A percentile compares a stretch with the other conserved stretches of the same genome.
Conservation (phyloP, 164 flowering plant genomes). For the Umbilicus rupestris region DNA sequence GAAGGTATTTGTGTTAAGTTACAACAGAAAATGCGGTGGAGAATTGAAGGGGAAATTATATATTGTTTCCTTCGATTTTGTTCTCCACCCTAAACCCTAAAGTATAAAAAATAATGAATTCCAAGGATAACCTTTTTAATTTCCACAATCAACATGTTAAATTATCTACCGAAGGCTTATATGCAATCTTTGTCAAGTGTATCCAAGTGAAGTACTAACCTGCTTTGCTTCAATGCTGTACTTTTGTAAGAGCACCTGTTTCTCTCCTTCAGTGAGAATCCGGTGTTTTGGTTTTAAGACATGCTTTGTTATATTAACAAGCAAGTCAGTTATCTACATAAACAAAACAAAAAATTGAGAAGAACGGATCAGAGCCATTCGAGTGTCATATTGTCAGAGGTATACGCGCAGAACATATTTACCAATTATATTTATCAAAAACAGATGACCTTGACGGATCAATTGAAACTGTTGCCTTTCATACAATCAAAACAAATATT, state of each 20-base stretch:
- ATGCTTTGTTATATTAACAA: slow-evolving; percentile 70
- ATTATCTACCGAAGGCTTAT: neutral
- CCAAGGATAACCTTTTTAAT: neutral
- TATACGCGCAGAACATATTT: neutral
- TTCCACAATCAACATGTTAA: neutral
- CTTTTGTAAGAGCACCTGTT: slow-evolving; percentile 50
- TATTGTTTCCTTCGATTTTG: too few relatives aligned
- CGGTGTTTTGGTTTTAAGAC: slow-evolving; percentile 73
- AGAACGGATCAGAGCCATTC: neutral
- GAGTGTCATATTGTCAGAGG: neutral
- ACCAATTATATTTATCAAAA: neutral
- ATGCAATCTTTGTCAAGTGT: neutral
- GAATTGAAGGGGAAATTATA: neutral
- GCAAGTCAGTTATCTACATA: slow-evolving; percentile 56
- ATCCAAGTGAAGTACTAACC: slow-evolving; percentile 27
- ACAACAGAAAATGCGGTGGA: neutral
- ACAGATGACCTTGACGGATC: neutral
- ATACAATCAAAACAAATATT: neutral
- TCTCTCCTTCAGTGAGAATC: slow-evolving; percentile 52
- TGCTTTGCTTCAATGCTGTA: slow-evolving; percentile 70
- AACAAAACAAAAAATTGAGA: slow-evolving; percentile 7
- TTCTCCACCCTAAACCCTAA: too few relatives aligned
- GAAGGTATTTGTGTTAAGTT: neutral
- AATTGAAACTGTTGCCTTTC: neutral
- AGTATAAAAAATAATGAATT: too few relatives aligned